Base-by-base conservation (phyloP, 2,329 filamentous ascomycete genomes). In the Cyclaneusma minus region DNA sequence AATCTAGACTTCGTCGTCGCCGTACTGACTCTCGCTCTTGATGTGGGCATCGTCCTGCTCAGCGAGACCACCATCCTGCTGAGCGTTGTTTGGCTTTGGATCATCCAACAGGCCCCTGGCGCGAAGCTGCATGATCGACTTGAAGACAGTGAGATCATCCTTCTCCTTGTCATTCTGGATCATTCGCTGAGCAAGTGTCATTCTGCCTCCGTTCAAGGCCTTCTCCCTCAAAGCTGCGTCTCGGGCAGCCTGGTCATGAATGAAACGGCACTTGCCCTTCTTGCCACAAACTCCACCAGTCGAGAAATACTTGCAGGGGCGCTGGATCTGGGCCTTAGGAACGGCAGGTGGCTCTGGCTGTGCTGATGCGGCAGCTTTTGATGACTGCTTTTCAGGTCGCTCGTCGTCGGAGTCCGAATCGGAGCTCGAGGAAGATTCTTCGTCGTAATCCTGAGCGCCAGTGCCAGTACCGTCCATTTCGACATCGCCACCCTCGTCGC, bases 221-320 rank as follows among this genome's bases (percentile, higher is more conserved):
- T 69, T 64, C 44, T 75, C 70, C 41, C 61, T 64, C 25, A 76
- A 56, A 30, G 70, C 70, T 36, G 66, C 66, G 41, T 71, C 67
- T 38, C 71, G 61, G 31, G 72, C 64, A 35, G 64, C 62, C 11
- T 63, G 60, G 44, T 77, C 71, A 47, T 77, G 71, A 36, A 74
- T 68, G 52, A 77, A 77, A 52, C 71, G 71, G 57, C 71, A 77
- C 68, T 76, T 76, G 68, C 68, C 68, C 63, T 74, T 74, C 61
- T 77, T 77, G 27, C 70, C 71, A 51, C 71, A 77, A 31, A 60
- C 71, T 33, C 71, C 71, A 37, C 71, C 71, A 27, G 70, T 76
- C 20, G 70, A 72, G 45, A 66, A 77, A 49, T 77, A 77, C 51
- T 77, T 77, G 64, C 71, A 77, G 42, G 75, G 70, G 36, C 65